phyloP scores from a whole-genome alignment of 2,329 filamentous ascomycete species.

The Ceratocystis diversiconidia region DNA sequence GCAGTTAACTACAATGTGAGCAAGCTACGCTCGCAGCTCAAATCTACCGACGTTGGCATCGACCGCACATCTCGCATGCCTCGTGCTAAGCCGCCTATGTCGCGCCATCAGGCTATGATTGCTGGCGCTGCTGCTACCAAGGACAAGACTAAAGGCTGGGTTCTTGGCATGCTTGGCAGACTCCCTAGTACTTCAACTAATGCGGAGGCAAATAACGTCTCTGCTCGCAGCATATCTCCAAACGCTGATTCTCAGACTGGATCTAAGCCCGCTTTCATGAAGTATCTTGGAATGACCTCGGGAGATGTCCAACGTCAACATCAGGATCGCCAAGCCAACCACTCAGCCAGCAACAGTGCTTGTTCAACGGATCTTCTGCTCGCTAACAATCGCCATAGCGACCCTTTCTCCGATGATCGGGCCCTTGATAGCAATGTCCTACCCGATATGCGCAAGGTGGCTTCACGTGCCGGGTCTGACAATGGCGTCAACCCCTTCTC shows the following conservation, averaged over 20 bases:
- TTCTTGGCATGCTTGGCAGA: constrained; percentile 19
- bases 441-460: constrained; percentile 1
- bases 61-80: constrained; percentile 36
- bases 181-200: neutral
- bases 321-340: constrained; percentile 25
- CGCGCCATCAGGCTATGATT: constrained; percentile 21
- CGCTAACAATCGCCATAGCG: constrained; percentile 27
- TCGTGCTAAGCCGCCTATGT: constrained; percentile 16
- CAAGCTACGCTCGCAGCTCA: constrained; percentile 20
- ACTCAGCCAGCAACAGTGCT: constrained; percentile 23
- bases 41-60: constrained; percentile 22
- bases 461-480: constrained; percentile 21
- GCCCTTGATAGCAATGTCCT: constrained; percentile 26
- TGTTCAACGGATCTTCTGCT: constrained; percentile 29
- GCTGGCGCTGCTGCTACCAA: constrained; percentile 24
- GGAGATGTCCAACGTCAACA: constrained; percentile 28
- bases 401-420: constrained; percentile 39
- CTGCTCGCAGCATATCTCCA: neutral
- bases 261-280: constrained; percentile 31
- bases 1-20: constrained; percentile 23
- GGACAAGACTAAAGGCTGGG: constrained; percentile 23
- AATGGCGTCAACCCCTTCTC: constrained; percentile 30
- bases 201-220: constrained; percentile 7
- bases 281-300: constrained; percentile 31
- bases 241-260: neutral